Evolutionary conservation across 169 alveolate genomes (phyloP).

Genomic region (Cryptosporidium xiaoi): DNA sequence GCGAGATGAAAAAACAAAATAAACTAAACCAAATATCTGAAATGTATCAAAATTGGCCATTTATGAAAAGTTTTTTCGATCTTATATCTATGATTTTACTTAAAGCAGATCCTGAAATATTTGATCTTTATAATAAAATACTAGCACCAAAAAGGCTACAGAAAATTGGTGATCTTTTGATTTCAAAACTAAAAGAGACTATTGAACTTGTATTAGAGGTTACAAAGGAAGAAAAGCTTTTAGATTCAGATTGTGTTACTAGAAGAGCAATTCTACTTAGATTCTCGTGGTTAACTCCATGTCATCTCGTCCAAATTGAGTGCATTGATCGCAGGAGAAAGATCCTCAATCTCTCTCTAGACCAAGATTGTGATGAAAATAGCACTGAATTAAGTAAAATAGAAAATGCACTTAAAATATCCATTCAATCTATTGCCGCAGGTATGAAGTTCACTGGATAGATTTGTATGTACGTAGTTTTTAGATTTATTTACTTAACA

Average conservation of each 20-base stretch:
- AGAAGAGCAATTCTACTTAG: slow-evolving; percentile 71
- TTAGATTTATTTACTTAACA: not conserved
- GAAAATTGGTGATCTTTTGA: slow-evolving; percentile 47
- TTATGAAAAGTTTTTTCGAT: slow-evolving; percentile 84
- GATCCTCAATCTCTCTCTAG: not conserved
- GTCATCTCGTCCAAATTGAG: slow-evolving; percentile 74
- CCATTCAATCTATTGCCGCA: slow-evolving; percentile 68
- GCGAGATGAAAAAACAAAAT: slow-evolving; percentile 69
- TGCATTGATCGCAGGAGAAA: slow-evolving; percentile 71
- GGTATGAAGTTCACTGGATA: slow-evolving; percentile 69
- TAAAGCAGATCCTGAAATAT: slow-evolving; percentile 79
- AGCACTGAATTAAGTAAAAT: slow-evolving; percentile 30
- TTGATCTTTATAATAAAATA: slow-evolving; percentile 71
- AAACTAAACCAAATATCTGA: slow-evolving; percentile 77
- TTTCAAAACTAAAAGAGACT: slow-evolving; percentile 58
- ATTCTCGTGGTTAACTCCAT: slow-evolving; percentile 70
- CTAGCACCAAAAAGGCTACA: slow-evolving; percentile 51
- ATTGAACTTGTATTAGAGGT: slow-evolving; percentile 60
- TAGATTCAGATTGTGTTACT: slow-evolving; percentile 70
- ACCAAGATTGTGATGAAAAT: not conserved
- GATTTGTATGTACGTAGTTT: not conserved
- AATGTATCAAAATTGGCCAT: slow-evolving; percentile 86
- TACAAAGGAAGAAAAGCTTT: slow-evolving; percentile 48
- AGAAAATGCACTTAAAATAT: slow-evolving; percentile 71
- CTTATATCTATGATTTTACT: slow-evolving; percentile 84